Conservation (phyloP, 345 rosid genomes). For the Acer campestre region DNA sequence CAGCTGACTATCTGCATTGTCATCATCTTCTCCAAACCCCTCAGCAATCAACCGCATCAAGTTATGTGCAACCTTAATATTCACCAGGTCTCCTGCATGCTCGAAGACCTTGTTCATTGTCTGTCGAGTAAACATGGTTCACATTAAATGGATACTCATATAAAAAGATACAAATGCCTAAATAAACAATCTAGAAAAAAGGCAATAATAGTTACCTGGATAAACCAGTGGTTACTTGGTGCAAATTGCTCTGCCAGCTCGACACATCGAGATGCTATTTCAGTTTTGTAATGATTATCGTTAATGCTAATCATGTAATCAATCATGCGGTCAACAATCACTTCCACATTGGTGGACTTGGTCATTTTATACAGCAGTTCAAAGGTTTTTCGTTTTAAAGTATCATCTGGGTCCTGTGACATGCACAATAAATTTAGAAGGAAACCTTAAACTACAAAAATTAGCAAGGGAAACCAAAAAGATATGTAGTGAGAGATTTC, state of each 20-base stretch:
- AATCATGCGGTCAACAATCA: constrained; percentile 97
- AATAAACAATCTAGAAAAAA: constrained; percentile 6
- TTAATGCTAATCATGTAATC: constrained; percentile 94
- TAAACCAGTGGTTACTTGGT: constrained; percentile 98
- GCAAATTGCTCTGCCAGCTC: constrained; percentile 99
- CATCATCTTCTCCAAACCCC: constrained; percentile 96
- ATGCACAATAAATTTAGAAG: constrained; percentile 18
- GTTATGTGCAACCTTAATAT: constrained; percentile 92
- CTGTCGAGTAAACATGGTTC: constrained; percentile 38
- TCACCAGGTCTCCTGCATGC: constrained; percentile 97
- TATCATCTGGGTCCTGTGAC: constrained; percentile 96
- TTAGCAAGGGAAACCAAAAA: neutral
- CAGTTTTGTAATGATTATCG: constrained; percentile 96
- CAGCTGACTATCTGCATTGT: constrained; percentile 79
- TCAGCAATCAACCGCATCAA: constrained; percentile 96
- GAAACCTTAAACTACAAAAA: neutral
- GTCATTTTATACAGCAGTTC: constrained; percentile 96
- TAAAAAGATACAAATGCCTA: constrained; percentile 6
- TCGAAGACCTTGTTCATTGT: constrained; percentile 95
- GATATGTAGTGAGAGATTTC: neutral
- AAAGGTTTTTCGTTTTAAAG: constrained; percentile 93
- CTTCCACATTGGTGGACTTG: constrained; percentile 95
- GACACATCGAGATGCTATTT: constrained; percentile 93
- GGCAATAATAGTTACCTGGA: constrained; percentile 59
- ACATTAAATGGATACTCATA: constrained; percentile 20